These are phyloP conservation scores for Aegilops tauschii DNA, from an alignment of 176 grass and related monocot genomes.

Conservation along the genomic window DNA sequence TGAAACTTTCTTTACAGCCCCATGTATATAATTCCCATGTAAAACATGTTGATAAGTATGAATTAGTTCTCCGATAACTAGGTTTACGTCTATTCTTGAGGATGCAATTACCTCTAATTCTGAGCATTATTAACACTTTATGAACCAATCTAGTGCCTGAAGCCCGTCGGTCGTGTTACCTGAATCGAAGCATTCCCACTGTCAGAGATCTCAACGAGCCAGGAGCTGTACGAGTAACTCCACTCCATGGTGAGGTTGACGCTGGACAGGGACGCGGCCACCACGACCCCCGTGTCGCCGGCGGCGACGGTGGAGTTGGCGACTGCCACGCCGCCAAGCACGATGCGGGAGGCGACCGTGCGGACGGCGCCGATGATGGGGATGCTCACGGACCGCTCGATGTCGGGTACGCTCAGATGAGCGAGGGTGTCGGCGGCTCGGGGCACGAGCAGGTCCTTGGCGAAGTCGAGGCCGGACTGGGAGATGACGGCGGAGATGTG, in stretches of 20 bases:
- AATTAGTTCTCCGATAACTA: not conserved
- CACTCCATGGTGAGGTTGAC: constrained; percentile 76
- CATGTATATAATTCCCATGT: not conserved
- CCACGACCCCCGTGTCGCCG: constrained; percentile 61
- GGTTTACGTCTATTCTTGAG: not conserved
- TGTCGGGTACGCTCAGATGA: constrained; percentile 60
- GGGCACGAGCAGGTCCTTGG: constrained; percentile 74
- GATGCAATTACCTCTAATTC: not conserved
- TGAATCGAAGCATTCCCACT: constrained; percentile 29
- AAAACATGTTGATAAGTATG: too few species aligned
- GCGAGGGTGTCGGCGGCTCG: constrained; percentile 50
- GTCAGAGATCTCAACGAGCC: constrained; percentile 68
- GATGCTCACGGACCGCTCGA: constrained; percentile 57
- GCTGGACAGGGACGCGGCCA: constrained; percentile 65
- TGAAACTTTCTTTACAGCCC: not conserved
- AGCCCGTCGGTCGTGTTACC: not conserved
- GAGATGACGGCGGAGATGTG: constrained; percentile 78
- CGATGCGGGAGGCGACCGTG: constrained; percentile 54
- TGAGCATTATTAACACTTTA: not conserved
- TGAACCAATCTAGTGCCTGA: not conserved
- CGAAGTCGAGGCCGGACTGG: constrained; percentile 77
- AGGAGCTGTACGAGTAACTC: constrained; percentile 70
- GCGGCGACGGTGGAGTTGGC: constrained; percentile 47
- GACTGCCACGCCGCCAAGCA: constrained; percentile 44
- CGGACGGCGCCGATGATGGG: constrained; percentile 62